Conservation (phyloP, 176 grass and related monocot species). For the Cenchrus americanus region DNA sequence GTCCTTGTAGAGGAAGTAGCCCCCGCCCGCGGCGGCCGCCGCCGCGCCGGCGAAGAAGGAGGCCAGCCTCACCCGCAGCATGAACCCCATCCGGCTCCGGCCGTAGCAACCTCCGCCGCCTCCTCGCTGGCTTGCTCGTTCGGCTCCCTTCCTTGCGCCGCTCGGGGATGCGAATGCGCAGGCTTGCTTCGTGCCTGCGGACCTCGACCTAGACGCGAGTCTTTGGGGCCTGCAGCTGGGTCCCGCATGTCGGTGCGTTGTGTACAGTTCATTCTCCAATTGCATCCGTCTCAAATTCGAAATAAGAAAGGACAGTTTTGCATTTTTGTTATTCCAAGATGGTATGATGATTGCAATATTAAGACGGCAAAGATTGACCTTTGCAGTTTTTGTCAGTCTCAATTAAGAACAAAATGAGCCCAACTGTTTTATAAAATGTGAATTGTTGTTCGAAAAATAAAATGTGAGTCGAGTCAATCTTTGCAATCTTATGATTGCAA, state of each 20-base stretch:
- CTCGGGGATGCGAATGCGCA: not conserved
- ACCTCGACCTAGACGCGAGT: not conserved
- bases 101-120: slow-evolving; percentile 23
- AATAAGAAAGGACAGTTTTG: not conserved
- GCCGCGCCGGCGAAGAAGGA: slow-evolving; percentile 92
- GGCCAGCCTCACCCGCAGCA: slow-evolving; percentile 81
- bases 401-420: too few species aligned
- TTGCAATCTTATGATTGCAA: too few species aligned
- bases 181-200: slow-evolving; percentile 7
- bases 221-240: not conserved
- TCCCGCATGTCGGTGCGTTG: not conserved
- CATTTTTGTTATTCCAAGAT: not conserved
- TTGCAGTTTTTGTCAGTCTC: too few species aligned
- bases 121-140: slow-evolving; percentile 14
- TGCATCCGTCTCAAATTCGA: not conserved
- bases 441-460: too few species aligned
- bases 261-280: not conserved
- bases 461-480: too few species aligned
- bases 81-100: slow-evolving; percentile 72
- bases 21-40: slow-evolving; percentile 53
- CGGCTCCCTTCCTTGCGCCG: slow-evolving; percentile 16
- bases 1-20: slow-evolving; percentile 94
- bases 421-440: too few species aligned
- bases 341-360: not conserved
- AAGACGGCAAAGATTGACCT: too few species aligned